Evolutionary conservation across 2,329 filamentous ascomycete genomes (phyloP), one percentile per base, ranked within the genome.

Genomic region (Diaporthe sp.): DNA sequence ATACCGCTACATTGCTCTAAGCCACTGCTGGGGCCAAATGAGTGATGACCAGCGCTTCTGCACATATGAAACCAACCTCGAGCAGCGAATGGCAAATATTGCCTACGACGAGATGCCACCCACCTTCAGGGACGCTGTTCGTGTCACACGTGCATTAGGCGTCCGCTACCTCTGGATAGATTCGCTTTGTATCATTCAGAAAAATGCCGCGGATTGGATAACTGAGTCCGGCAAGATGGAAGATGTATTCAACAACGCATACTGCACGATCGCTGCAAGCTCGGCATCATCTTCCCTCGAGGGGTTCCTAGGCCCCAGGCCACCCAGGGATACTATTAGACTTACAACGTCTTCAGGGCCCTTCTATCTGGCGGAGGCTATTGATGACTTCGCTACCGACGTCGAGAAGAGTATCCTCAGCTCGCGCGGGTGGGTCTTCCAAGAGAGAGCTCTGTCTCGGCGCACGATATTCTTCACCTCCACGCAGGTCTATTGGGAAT

Each of bases 401-500:
- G 84, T 85, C 0, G 77, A 81, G 4, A 65, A 82, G 0, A 78
- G 81, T 1, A 20, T 76, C 2, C 77, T 87, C 3, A 84, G 81
- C 71, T 77, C 71, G 4, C 79, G 85, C 4, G 85, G 82, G 1
- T 86, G 85, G 85, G 84, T 85, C 2, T 58, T 85, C 10, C 85
- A 86, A 75, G 85, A 86, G 72, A 78, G 81, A 28, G 81, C 80
- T 0, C 76, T 86, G 1, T 81, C 84, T 0, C 79, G 81, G 13
- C 80, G 85, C 4, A 83, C 82, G 0, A 83, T 86, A 17, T 83
- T 81, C 60, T 87, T 85, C 74, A 81, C 83, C 0, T 61, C 79
- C 0, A 76, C 73, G 0, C 83, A 86, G 73, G 81, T 82, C 1
- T 84, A 86, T 39, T 87, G 81, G 80, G 84, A 85, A 67, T 86